Conservation (phyloP, 345 rosid species). For the Eucalyptus coolabah region DNA sequence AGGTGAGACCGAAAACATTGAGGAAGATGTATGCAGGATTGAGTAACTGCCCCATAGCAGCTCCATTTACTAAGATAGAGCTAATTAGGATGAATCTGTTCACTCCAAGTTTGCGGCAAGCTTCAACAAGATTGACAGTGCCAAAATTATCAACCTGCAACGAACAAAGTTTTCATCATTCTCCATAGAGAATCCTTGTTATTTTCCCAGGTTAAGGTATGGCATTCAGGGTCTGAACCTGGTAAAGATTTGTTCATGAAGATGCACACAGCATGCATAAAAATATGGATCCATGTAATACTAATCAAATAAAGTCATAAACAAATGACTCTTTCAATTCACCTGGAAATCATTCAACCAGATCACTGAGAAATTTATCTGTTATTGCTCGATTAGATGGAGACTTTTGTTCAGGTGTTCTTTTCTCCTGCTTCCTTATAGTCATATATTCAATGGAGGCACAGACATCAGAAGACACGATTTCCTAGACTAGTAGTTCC, state of each 20-base stretch:
- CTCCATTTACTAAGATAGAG: constrained; percentile 89
- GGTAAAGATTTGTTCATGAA: background rate
- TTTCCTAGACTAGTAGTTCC: background rate
- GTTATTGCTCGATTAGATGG: background rate
- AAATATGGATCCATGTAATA: background rate
- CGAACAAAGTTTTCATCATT: background rate
- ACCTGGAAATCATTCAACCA: background rate
- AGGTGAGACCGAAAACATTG: constrained; percentile 73
- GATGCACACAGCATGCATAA: background rate
- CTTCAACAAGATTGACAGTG: constrained; percentile 75
- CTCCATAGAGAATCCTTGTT: background rate
- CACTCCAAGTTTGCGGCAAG: constrained; percentile 58
- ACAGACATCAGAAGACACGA: background rate
- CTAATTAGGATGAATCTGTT: constrained; percentile 65
- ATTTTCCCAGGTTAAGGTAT: background rate
- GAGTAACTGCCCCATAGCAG: constrained; percentile 88
- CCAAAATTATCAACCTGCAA: constrained; percentile 79
- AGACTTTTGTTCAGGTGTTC: background rate
- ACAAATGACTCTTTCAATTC: background rate
- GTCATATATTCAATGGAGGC: background rate
- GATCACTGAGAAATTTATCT: background rate
- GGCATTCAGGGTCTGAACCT: background rate
- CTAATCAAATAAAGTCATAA: background rate
- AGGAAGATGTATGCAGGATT: constrained; percentile 90
- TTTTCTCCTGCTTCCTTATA: background rate